Percentiles rank a stretch among this genome's conserved stretches.
These are phyloP conservation scores for Leishmania mexicana DNA, from an alignment of 208 protist genomes.

Conservation along the genomic window DNA sequence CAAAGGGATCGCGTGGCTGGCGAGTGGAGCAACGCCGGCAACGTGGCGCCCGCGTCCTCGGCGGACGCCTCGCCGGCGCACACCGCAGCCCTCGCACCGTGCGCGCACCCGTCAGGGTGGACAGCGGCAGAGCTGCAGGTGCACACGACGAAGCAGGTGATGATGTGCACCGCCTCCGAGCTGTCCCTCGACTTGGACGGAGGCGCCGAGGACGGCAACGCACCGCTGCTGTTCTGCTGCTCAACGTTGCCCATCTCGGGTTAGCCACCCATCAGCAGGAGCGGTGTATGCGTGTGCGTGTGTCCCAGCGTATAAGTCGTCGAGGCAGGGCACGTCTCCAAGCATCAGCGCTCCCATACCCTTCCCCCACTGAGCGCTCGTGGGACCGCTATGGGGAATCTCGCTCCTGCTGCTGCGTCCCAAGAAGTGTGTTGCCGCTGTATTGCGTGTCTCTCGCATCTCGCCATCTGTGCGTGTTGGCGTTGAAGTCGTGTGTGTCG, in stretches of 20 bases:
- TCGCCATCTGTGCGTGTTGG: background rate
- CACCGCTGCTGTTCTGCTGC: conserved; percentile 33
- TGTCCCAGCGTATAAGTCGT: background rate
- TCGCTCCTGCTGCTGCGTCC: background rate
- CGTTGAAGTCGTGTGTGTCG: background rate
- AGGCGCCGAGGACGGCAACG: conserved; percentile 20
- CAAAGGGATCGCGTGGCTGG: too few relatives aligned
- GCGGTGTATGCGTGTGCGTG: background rate
- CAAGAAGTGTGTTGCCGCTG: background rate
- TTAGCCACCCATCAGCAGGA: background rate
- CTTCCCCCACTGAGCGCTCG: background rate
- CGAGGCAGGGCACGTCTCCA: background rate
- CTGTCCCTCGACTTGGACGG: conserved; percentile 6
- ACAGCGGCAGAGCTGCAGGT: conserved; percentile 33
- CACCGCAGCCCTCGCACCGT: background rate
- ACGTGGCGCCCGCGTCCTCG: background rate
- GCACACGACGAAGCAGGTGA: conserved; percentile 23
- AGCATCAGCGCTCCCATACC: background rate
- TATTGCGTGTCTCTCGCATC: background rate
- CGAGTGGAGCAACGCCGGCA: too few relatives aligned
- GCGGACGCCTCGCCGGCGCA: background rate
- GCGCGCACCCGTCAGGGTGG: conserved; percentile 24
- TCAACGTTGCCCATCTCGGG: background rate
- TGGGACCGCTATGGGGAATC: background rate
- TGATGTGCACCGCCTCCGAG: conserved; percentile 30